Conservation (phyloP, 2,329 filamentous ascomycete genomes). For the Botrytis deweyae region DNA sequence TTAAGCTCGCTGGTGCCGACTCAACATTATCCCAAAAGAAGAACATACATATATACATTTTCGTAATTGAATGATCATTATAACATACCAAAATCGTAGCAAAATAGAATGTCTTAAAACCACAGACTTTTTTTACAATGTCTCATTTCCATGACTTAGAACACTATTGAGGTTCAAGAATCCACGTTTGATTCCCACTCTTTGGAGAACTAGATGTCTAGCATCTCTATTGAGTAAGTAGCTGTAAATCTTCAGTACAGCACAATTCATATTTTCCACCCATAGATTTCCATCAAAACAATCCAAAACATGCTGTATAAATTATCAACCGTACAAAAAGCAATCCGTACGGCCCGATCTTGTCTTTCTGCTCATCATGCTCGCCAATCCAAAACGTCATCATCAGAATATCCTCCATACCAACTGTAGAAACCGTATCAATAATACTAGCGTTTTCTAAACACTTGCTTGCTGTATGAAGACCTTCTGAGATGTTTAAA, state of each 20-base stretch:
- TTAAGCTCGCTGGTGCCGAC: neutral
- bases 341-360: neutral
- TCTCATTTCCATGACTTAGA: neutral
- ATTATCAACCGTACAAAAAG: neutral
- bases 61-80: neutral
- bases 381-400: fast-evolving
- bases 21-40: neutral
- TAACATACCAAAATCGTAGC: fast-evolving
- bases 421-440: neutral
- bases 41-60: fast-evolving
- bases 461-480: neutral
- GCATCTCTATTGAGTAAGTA: neutral
- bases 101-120: too few species aligned
- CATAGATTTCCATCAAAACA: neutral
- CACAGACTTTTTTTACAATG: fast-evolving
- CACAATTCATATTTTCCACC: neutral
- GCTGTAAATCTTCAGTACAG: neutral
- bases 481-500: neutral
- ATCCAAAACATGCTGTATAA: neutral
- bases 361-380: fast-evolving
- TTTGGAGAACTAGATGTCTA: fast-evolving
- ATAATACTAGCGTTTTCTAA: neutral
- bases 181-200: too few species aligned
- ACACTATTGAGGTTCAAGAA: neutral
- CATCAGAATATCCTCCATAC: neutral